phyloP scores from a whole-genome alignment of 1,284 basidiomycete genomes.

The Takashimella koratensis region DNA sequence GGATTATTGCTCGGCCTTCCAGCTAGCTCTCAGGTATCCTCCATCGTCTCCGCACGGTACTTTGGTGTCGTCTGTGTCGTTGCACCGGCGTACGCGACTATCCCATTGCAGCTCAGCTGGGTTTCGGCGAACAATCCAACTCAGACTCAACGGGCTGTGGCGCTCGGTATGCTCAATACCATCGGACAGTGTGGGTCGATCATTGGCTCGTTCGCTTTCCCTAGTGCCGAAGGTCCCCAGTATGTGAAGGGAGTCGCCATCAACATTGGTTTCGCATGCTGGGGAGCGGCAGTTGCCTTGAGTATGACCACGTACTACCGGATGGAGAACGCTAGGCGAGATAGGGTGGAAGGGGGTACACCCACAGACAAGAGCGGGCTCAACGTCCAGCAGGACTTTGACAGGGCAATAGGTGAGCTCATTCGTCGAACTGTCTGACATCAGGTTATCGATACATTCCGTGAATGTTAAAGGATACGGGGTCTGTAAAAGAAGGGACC shows the following conservation, averaged over 20 bases:
- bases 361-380: too few species aligned
- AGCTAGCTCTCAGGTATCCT: constrained; percentile 17
- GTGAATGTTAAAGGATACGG: too few species aligned
- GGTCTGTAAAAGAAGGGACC: too few species aligned
- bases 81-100: constrained; percentile 40
- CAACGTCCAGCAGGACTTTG: constrained; percentile 17
- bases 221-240: constrained; percentile 42
- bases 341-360: constrained; percentile 45
- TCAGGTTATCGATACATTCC: too few species aligned
- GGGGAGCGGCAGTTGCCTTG: constrained; percentile 41
- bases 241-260: constrained; percentile 45
- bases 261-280: constrained; percentile 47
- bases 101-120: constrained; percentile 21
- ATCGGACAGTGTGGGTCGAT: constrained; percentile 41
- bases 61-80: constrained; percentile 47
- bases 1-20: constrained; percentile 39
- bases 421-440: neutral
- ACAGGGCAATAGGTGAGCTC: constrained; percentile 13
- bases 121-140: constrained; percentile 11
- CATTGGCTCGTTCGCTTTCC: constrained; percentile 42
- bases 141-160: constrained; percentile 36
- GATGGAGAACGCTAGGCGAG: constrained; percentile 45
- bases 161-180: constrained; percentile 44
- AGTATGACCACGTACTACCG: constrained; percentile 45
- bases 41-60: constrained; percentile 40